Base-by-base conservation (phyloP, 1,284 basidiomycete species). In the Erythrobasidium hasegawianum region DNA sequence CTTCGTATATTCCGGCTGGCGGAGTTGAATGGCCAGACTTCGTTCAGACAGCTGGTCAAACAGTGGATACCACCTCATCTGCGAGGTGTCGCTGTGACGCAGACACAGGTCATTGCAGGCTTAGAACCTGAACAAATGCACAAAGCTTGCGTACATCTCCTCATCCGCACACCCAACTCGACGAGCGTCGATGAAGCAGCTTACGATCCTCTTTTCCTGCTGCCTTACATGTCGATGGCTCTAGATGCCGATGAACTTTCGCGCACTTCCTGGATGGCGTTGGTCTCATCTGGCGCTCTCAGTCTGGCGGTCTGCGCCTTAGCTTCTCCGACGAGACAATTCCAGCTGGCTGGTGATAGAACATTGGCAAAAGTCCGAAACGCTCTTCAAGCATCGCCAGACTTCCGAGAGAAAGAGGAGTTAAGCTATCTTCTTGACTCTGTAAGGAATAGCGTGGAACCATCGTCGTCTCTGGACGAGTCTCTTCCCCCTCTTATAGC, bases 141-240 rank as follows among this genome's bases (percentile, higher is more conserved):
- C 56, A 29, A 43, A 40, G 57, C 64, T 5, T 52, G 54, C 14
- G 9, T 59, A 8, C 20, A 53, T 24, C 11, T 57, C 38, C 56
- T 70, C 26, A 9, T 49, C 22, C 20, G 54, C 20, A 52, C 41
- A 4, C n/a, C n/a, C n/a, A n/a, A n/a, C n/a, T 22, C 29, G 10
- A n/a, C 27, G 16, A 4, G 38, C 2, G 55, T 7, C n/a, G 4
- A 54, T 7, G 2, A 7, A 1, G n/a, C 11, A 39, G 68, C 69
- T 39, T 97, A 95, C 72, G 93, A 97, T 74, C 91, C 93, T 0
- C 77, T 87, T 0, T 90, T 95, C 75, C 76, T 92, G 11, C 77
- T 89, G 39, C 79, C 87, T 5, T 78, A 95, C 11, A 83, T 87
- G 43, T 82, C 83, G 0, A 83, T 86, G 59, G 82, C 85, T 71